phyloP scores from a whole-genome alignment of 208 protist species.

The Trypanosoma caninum region DNA sequence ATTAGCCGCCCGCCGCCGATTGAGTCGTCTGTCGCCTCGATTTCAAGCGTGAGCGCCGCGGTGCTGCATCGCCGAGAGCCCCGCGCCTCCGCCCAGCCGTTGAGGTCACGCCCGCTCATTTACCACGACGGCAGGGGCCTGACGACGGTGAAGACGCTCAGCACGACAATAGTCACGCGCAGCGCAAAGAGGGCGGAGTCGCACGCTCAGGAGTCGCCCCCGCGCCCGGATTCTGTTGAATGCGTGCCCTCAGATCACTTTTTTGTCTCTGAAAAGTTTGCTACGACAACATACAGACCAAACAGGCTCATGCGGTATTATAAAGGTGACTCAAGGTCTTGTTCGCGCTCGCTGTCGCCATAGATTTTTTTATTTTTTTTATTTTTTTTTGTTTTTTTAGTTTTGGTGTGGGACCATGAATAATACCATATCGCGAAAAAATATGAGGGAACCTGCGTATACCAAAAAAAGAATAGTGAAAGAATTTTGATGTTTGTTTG shows the following conservation, averaged over 20 bases:
- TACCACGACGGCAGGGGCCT: slow-evolving; percentile 34
- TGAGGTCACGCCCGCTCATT: slow-evolving; percentile 48
- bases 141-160: slow-evolving; percentile 48
- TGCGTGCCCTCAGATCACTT: slow-evolving; percentile 12
- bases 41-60: background rate
- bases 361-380: background rate
- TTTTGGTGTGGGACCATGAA: background rate
- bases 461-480: background rate
- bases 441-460: background rate
- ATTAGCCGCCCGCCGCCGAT: background rate
- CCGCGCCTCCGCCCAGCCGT: slow-evolving; percentile 33
- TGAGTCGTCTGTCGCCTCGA: slow-evolving; percentile 15
- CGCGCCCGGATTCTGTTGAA: slow-evolving; percentile 6
- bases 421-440: background rate
- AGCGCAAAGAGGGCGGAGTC: slow-evolving; percentile 15
- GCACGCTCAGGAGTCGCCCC: slow-evolving; percentile 22
- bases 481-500: background rate
- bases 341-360: background rate
- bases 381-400: background rate
- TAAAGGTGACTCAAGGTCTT: background rate
- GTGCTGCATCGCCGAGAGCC: slow-evolving; percentile 12
- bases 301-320: slow-evolving; percentile 26
- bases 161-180: slow-evolving; percentile 60
- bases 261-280: slow-evolving; percentile 33
- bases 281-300: slow-evolving; percentile 33